A percentile compares a stretch with the other conserved stretches of the same genome.
Evolutionary conservation across 2,329 filamentous ascomycete species (phyloP).

Genomic region (Calcarisporium arbuscula): DNA sequence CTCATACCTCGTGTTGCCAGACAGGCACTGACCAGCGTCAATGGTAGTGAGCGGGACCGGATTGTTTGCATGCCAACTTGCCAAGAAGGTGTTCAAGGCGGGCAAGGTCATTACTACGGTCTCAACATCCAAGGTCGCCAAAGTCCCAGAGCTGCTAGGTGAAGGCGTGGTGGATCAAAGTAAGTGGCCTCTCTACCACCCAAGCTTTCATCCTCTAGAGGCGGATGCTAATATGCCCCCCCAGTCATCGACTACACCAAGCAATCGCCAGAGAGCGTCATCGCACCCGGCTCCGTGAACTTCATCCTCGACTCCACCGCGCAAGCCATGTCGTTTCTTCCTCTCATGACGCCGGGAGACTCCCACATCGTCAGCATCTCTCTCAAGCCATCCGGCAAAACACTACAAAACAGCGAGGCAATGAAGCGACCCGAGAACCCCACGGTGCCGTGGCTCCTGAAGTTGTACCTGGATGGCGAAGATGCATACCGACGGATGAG

Average conservation of each 20-base stretch:
- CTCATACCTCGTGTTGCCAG: not conserved
- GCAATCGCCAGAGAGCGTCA: slow-evolving; percentile 12
- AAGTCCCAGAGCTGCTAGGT: slow-evolving; percentile 29
- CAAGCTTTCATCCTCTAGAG: not conserved
- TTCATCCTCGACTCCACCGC: slow-evolving; percentile 37
- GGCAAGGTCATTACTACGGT: slow-evolving; percentile 39
- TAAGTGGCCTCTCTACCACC: slow-evolving; percentile 6
- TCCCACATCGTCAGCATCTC: slow-evolving; percentile 30
- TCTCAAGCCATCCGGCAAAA: slow-evolving; percentile 26
- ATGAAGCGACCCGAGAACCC: slow-evolving; percentile 19
- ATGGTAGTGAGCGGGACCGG: slow-evolving; percentile 17
- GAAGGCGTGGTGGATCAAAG: slow-evolving; percentile 29
- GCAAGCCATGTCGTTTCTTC: slow-evolving; percentile 25
- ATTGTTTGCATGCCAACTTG: slow-evolving; percentile 29
- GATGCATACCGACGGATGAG: slow-evolving; percentile 23
- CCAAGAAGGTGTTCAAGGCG: slow-evolving; percentile 36
- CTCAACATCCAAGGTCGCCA: slow-evolving; percentile 33
- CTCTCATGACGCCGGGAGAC: slow-evolving; percentile 26
- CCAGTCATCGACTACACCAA: slow-evolving; percentile 19
- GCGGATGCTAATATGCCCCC: too few species aligned
- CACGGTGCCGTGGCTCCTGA: slow-evolving; percentile 16
- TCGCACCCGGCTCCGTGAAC: slow-evolving; percentile 30
- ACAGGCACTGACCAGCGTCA: not conserved
- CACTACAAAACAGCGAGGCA: slow-evolving; percentile 24
- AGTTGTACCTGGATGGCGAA: slow-evolving; percentile 21